A percentile compares a stretch with the other conserved stretches of the same genome.
phyloP scores from a whole-genome alignment of 2,329 filamentous ascomycete genomes.

The Colletotrichum spinosum region DNA sequence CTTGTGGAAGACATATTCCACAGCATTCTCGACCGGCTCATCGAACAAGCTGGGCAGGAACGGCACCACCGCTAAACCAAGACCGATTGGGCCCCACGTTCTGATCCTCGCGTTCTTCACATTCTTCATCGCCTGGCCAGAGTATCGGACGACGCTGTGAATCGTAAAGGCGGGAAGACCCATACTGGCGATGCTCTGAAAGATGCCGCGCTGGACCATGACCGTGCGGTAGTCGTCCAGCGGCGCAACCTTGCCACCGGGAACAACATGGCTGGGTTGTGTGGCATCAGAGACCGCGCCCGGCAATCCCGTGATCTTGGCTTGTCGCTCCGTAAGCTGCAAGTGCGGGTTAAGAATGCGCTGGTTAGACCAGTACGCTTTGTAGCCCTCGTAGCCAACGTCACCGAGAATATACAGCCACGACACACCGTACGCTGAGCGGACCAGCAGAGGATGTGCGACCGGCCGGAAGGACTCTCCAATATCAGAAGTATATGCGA shows the following conservation, averaged over 20 bases:
- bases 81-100: conserved; percentile 91
- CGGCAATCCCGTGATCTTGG: conserved; percentile 59
- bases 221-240: conserved; percentile 92
- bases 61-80: conserved; percentile 82
- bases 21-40: conserved; percentile 89
- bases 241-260: conserved; percentile 66
- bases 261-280: conserved; percentile 11
- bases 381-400: conserved; percentile 93
- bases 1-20: conserved; percentile 91
- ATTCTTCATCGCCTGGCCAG: conserved; percentile 85
- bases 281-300: conserved; percentile 30
- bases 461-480: conserved; percentile 96
- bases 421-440: conserved; percentile 87
- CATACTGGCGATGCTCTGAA: conserved; percentile 94
- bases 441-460: conserved; percentile 85
- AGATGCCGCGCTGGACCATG: conserved; percentile 90
- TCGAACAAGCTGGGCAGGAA: conserved; percentile 89
- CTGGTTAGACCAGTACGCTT: conserved; percentile 91
- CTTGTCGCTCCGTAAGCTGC: conserved; percentile 62
- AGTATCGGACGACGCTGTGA: conserved; percentile 91
- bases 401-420: conserved; percentile 95
- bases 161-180: conserved; percentile 94
- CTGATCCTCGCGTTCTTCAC: conserved; percentile 80
- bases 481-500: conserved; percentile 96
- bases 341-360: conserved; percentile 76